These are phyloP conservation scores for Epithemia pelagica DNA, from an alignment of 108 stramenopile species.

Conservation along the genomic window DNA sequence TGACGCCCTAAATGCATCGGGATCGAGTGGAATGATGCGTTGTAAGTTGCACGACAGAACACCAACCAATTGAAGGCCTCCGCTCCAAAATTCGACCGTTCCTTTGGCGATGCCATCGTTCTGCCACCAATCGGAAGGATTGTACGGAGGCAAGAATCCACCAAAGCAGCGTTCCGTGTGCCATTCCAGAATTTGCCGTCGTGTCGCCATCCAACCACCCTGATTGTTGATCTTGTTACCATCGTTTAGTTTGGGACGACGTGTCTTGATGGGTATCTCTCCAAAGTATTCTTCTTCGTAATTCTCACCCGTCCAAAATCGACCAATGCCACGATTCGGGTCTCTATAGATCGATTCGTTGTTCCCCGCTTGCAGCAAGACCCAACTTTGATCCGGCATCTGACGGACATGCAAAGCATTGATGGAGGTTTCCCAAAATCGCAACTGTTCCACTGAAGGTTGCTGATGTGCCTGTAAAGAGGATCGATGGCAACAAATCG, in stretches of 20 bases:
- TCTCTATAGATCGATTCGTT: constrained; percentile 16
- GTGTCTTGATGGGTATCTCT: constrained; percentile 5
- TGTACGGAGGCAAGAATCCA: constrained; percentile 67
- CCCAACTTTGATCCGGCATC: constrained; percentile 48
- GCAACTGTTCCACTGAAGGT: constrained; percentile 42
- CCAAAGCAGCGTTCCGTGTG: constrained; percentile 51
- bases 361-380: constrained; percentile 44
- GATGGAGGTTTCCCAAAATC: constrained; percentile 73
- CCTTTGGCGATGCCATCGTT: constrained; percentile 57
- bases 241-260: constrained; percentile 32
- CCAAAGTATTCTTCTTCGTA: constrained; percentile 28
- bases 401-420: constrained; percentile 56
- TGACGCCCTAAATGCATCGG: constrained; percentile 63
- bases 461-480: constrained; percentile 15
- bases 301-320: constrained; percentile 55
- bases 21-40: constrained; percentile 62
- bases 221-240: constrained; percentile 52
- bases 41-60: constrained; percentile 62
- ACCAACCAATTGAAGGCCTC: constrained; percentile 63
- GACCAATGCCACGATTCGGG: constrained; percentile 27
- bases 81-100: constrained; percentile 74
- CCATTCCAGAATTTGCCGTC: constrained; percentile 43
- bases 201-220: constrained; percentile 79
- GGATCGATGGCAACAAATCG: constrained; percentile 48
- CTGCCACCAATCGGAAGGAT: constrained; percentile 29